These are phyloP conservation scores for Leccinum solheimii DNA, from an alignment of 1,284 basidiomycete species.

Conservation along the genomic window DNA sequence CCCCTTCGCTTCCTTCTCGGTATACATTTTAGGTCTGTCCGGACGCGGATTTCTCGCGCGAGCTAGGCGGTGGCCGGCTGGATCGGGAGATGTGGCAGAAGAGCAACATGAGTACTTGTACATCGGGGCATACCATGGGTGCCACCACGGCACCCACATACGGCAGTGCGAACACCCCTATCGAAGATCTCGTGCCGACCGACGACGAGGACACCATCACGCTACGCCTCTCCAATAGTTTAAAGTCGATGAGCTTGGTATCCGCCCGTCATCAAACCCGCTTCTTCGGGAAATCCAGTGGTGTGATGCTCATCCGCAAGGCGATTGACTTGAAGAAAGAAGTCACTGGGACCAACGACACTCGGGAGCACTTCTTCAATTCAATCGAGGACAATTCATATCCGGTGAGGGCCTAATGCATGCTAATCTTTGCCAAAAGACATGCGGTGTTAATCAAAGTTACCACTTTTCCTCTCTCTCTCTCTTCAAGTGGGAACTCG, in stretches of 20 bases:
- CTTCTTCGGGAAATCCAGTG: conserved; percentile 75
- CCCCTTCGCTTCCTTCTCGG: not conserved
- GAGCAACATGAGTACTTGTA: conserved; percentile 23
- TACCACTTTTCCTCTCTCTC: not conserved
- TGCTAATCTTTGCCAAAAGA: not conserved
- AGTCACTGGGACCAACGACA: conserved; percentile 40
- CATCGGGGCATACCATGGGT: conserved; percentile 15
- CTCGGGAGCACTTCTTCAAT: not conserved
- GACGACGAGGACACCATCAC: conserved; percentile 37
- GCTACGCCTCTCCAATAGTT: conserved; percentile 25
- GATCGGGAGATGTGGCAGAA: conserved; percentile 41
- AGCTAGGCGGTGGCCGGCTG: conserved; percentile 39
- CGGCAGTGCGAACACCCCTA: not conserved
- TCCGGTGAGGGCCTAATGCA: conserved; percentile 38
- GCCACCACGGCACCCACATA: conserved; percentile 4
- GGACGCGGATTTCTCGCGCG: conserved; percentile 48
- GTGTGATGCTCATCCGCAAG: conserved; percentile 61
- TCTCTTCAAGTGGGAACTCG: conserved; percentile 43
- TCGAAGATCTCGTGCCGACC: conserved; percentile 33
- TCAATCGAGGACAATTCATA: conserved; percentile 33
- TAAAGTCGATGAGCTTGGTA: conserved; percentile 27
- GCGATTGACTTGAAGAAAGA: conserved; percentile 68
- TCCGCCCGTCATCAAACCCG: conserved; percentile 39
- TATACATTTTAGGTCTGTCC: conserved; percentile 45
- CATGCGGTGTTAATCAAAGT: not conserved